phyloP scores from a whole-genome alignment of 768 basidiomycete species.

The Rossbeevera mucosa region DNA sequence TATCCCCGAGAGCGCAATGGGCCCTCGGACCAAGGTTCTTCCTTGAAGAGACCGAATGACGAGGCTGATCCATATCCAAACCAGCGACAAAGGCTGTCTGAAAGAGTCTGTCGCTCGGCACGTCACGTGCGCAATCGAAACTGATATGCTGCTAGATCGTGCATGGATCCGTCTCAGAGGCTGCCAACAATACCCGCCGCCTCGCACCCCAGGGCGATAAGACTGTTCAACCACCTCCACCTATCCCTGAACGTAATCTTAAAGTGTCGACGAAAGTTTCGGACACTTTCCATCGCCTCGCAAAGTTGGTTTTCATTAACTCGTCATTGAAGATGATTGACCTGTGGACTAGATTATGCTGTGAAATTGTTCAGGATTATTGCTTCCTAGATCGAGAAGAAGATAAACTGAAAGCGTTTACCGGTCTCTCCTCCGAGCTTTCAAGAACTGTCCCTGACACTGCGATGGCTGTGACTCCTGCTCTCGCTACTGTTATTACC shows the following conservation, averaged over 20 bases:
- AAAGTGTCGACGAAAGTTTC: constrained; percentile 12
- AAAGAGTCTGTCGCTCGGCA: constrained; percentile 22
- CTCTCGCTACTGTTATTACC: constrained; percentile 42
- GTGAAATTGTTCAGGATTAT: constrained; percentile 41
- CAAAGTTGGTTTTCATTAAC: constrained; percentile 24
- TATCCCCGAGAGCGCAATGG: constrained; percentile 18
- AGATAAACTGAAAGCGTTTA: constrained; percentile 46
- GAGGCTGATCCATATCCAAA: constrained; percentile 23
- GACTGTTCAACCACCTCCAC: background rate
- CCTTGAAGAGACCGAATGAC: constrained; percentile 26
- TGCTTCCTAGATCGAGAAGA: constrained; percentile 42
- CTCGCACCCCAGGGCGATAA: constrained; percentile 8
- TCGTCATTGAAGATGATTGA: constrained; percentile 10
- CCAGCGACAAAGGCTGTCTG: constrained; percentile 25
- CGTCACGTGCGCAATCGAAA: background rate
- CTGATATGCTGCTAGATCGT: constrained; percentile 17
- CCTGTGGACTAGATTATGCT: constrained; percentile 37
- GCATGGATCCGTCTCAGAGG: constrained; percentile 6
- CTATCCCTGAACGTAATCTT: background rate
- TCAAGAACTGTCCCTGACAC: constrained; percentile 41
- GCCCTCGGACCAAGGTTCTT: constrained; percentile 10
- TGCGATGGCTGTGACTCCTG: constrained; percentile 40
- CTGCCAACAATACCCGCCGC: constrained; percentile 5
- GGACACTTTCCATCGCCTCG: constrained; percentile 39
- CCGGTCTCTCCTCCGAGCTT: constrained; percentile 44